Evolutionary conservation across 495 filamentous ascomycete genomes (phyloP).

Genomic region (Tuber aestivum): DNA sequence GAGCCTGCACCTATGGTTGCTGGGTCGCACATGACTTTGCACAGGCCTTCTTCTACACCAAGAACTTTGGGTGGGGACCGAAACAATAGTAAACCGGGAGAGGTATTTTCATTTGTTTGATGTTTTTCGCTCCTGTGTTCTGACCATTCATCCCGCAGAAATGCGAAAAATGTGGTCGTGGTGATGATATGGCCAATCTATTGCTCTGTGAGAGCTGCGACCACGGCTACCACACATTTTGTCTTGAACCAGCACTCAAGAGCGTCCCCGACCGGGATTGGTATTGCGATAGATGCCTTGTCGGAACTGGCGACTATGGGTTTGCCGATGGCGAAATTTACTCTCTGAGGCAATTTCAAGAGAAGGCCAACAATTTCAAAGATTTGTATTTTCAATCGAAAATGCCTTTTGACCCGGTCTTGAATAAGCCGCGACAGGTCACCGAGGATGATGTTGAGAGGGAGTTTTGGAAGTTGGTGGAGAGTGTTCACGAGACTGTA

Average conservation of each 20-base stretch:
- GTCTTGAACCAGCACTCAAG: constrained; percentile 81
- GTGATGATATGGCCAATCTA: constrained; percentile 64
- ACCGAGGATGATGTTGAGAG: constrained; percentile 94
- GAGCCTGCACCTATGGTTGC: constrained; percentile 84
- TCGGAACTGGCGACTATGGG: constrained; percentile 93
- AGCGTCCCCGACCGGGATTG: constrained; percentile 77
- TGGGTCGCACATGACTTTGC: constrained; percentile 93
- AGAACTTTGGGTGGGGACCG: constrained; percentile 59
- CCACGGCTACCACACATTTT: constrained; percentile 76
- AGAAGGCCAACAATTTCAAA: constrained; percentile 91
- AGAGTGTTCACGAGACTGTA: constrained; percentile 86
- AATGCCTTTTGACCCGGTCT: constrained; percentile 80
- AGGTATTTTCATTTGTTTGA: constrained; percentile 52
- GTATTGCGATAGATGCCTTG: constrained; percentile 93
- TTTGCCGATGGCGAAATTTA: constrained; percentile 97
- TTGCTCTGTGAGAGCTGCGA: constrained; percentile 93
- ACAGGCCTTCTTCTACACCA: constrained; percentile 67
- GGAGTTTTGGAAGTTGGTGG: constrained; percentile 94
- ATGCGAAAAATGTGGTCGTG: constrained; percentile 81
- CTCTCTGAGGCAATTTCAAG: constrained; percentile 91
- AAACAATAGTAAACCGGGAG: constrained; percentile 62
- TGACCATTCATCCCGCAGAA: constrained; percentile 49
- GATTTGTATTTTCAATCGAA: constrained; percentile 85
- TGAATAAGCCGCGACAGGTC: constrained; percentile 69
- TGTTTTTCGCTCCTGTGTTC: constrained; percentile 6